Conservation (phyloP, 2,329 filamentous ascomycete species). For the Neonectria magnoliae region DNA sequence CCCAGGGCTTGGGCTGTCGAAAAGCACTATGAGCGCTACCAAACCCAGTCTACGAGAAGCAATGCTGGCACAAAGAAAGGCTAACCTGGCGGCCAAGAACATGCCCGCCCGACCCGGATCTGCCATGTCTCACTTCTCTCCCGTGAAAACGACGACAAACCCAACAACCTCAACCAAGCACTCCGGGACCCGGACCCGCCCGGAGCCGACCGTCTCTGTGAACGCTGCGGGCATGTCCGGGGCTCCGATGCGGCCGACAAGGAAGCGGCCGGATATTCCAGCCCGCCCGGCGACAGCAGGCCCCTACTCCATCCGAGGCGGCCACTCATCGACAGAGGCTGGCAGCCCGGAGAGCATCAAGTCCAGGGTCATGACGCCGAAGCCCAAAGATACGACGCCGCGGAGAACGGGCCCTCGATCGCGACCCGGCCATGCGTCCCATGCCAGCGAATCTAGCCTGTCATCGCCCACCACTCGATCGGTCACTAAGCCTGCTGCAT, state of each 20-base stretch:
- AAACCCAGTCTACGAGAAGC: slow-evolving; percentile 81
- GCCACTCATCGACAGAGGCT: slow-evolving; percentile 47
- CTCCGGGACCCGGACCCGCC: slow-evolving; percentile 51
- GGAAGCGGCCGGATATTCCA: slow-evolving; percentile 66
- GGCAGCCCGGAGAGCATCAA: slow-evolving; percentile 59
- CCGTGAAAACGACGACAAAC: slow-evolving; percentile 53
- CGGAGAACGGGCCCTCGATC: slow-evolving; percentile 59
- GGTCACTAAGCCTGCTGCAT: slow-evolving; percentile 47
- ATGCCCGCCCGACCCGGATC: slow-evolving; percentile 69
- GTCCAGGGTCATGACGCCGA: slow-evolving; percentile 60
- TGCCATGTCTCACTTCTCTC: slow-evolving; percentile 71
- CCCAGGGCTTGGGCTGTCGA: slow-evolving; percentile 69
- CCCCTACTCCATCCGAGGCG: slow-evolving; percentile 70
- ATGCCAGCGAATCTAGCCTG: slow-evolving; percentile 62
- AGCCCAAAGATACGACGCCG: slow-evolving; percentile 62
- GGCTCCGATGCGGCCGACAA: slow-evolving; percentile 70
- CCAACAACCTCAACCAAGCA: slow-evolving; percentile 45
- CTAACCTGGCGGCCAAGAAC: slow-evolving; percentile 58
- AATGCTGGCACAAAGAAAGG: slow-evolving; percentile 84
- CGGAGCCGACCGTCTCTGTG: slow-evolving; percentile 56
- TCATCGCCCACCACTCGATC: slow-evolving; percentile 54
- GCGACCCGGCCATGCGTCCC: slow-evolving; percentile 59
- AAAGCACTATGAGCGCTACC: slow-evolving; percentile 66
- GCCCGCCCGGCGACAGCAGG: slow-evolving; percentile 71
- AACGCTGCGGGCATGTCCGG: slow-evolving; percentile 69